Evolutionary conservation across 2,329 filamentous ascomycete species (phyloP), one percentile per base, ranked within the genome.

Genomic region (Saccharata proteae): DNA sequence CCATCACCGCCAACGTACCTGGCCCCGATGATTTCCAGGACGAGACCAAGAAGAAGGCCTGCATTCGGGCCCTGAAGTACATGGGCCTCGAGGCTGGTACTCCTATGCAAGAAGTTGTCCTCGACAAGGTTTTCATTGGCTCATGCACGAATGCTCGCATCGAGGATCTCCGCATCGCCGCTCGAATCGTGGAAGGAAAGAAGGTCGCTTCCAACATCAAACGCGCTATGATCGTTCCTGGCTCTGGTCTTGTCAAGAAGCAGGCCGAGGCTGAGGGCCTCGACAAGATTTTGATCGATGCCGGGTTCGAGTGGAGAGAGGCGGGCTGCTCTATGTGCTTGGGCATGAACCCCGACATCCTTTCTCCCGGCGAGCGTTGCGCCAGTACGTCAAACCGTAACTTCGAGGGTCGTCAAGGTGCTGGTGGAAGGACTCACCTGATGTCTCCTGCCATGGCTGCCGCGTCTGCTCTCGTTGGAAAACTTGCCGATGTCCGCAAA

Each of bases 301-400:
- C 90, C 29, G 90, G 90, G 6, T 96, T 96, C 44, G 88, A 96
- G 57, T 96, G 88, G 88, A 76, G 90, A 53, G 90, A 98, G 64
- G 90, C 90, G 43, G 90, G 90, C 29, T 98, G 90, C 71, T 93
- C 83, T 40, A 98, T 98, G 90, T 96, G 90, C 55, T 71, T 98
- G 34, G 90, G 90, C 54, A 98, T 98, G 88, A 98, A 98, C 66
- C 88, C 90, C 0, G 90, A 98, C 55, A 96, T 98, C 41, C 71
- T 96, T 27, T 76, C 85, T 2, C 86, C 90, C 32, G 73, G 80
- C 55, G 90, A 98, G 62, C 78, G 90, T 49, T 96, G 90, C 54
- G 90, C 90, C 24, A 88, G 80, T 52, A 96, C 90, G 29, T 92
- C 83, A 40, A 96, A 96, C 64, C 81, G 90, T 47, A 96, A 96